Percentiles rank a stretch among this genome's conserved stretches.
phyloP scores from a whole-genome alignment of 805 yeast genomes.

The Candida verbasci region DNA sequence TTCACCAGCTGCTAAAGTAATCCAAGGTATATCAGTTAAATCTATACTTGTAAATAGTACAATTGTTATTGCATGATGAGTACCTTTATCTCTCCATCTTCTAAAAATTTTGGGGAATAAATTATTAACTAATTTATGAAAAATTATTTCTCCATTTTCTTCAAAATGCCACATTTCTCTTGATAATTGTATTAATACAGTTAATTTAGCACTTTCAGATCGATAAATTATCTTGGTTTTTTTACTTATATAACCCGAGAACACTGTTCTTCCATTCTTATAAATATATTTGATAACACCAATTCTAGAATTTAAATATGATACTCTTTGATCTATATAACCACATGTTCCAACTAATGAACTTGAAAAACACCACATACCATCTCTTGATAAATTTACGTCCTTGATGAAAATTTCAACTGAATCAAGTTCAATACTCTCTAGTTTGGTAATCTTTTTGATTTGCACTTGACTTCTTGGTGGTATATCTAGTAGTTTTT shows the following conservation, averaged over 20 bases:
- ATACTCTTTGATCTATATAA: slow-evolving; percentile 58
- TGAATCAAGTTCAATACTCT: slow-evolving; percentile 67
- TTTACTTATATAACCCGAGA: slow-evolving; percentile 72
- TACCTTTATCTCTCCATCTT: slow-evolving; percentile 79
- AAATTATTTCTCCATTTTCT: slow-evolving; percentile 91
- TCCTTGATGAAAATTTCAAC: slow-evolving; percentile 81
- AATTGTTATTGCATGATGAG: slow-evolving; percentile 88
- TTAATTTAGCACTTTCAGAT: slow-evolving; percentile 83
- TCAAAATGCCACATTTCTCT: slow-evolving; percentile 98
- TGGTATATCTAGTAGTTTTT: slow-evolving; percentile 56
- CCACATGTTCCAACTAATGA: slow-evolving; percentile 59
- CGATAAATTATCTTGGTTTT: slow-evolving; percentile 80
- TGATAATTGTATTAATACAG: slow-evolving; percentile 82
- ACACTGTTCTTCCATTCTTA: slow-evolving; percentile 60
- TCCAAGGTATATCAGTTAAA: slow-evolving; percentile 47
- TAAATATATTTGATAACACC: slow-evolving; percentile 61
- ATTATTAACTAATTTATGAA: slow-evolving; percentile 89
- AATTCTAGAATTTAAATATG: slow-evolving; percentile 58
- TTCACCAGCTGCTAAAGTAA: slow-evolving; percentile 65
- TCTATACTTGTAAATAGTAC: slow-evolving; percentile 84
- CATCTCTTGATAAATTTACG: slow-evolving; percentile 77
- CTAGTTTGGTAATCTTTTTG: slow-evolving; percentile 34
- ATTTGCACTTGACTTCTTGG: slow-evolving; percentile 65
- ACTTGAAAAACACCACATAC: slow-evolving; percentile 84
- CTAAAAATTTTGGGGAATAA: slow-evolving; percentile 84